A percentile compares a stretch with the other conserved stretches of the same genome.
These are phyloP conservation scores for Microthyrium microscopicum DNA, from an alignment of 2,329 filamentous ascomycete genomes.

Conservation along the genomic window DNA sequence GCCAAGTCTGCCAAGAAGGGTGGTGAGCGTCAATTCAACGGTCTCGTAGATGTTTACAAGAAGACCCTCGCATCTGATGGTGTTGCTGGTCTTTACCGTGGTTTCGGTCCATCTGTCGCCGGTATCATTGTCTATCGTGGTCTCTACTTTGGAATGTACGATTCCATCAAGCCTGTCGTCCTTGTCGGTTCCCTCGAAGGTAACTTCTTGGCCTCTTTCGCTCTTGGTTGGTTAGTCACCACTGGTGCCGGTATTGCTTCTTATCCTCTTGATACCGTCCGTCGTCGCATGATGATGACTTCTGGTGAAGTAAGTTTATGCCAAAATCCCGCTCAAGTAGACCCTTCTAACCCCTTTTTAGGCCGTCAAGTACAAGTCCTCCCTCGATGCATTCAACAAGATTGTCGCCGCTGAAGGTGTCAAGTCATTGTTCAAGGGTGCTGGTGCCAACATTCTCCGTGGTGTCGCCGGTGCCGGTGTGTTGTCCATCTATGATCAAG, in stretches of 20 bases:
- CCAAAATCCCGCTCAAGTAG: constrained; percentile 17
- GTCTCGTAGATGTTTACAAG: constrained; percentile 97
- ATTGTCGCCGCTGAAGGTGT: constrained; percentile 92
- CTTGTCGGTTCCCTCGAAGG: constrained; percentile 81
- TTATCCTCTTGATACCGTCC: constrained; percentile 99
- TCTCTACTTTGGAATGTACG: constrained; percentile 99
- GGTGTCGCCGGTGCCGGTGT: constrained; percentile 99
- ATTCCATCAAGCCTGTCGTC: constrained; percentile 98
- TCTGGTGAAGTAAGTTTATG: constrained; percentile 44
- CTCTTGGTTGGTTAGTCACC: constrained; percentile 97
- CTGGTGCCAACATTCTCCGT: constrained; percentile 99
- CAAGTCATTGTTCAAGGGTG: constrained; percentile 99
- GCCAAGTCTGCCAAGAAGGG: constrained; percentile 95
- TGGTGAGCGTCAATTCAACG: constrained; percentile 99
- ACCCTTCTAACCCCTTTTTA: constrained; percentile 26
- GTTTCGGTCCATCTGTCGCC: constrained; percentile 98
- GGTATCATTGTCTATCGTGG: constrained; percentile 99
- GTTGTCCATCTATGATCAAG: constrained; percentile 99
- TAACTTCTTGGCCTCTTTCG: constrained; percentile 99
- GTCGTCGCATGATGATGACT: constrained; percentile 99
- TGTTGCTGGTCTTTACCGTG: constrained; percentile 99
- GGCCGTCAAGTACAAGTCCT: constrained; percentile 99
- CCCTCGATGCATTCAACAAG: constrained; percentile 86
- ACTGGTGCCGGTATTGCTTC: constrained; percentile 99
- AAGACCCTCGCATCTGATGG: constrained; percentile 98